phyloP scores from a whole-genome alignment of 225 moss, liverwort and hornwort genomes.

The Sphagnum tenellum region DNA sequence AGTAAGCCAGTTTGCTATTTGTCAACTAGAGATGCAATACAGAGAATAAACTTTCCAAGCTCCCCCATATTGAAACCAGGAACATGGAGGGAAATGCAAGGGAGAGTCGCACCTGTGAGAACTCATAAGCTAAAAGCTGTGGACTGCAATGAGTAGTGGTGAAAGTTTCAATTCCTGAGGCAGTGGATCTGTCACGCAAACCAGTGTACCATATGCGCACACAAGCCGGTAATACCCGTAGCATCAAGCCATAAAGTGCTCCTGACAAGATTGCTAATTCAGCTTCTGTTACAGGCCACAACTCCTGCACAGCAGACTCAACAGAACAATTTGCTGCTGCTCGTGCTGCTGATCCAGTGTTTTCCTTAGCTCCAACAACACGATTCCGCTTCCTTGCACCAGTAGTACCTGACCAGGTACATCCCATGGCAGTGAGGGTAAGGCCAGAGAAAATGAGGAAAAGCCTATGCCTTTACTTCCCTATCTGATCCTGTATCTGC shows the following conservation, averaged over 20 bases:
- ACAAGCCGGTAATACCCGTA: conserved; percentile 82
- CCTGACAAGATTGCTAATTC: conserved; percentile 55
- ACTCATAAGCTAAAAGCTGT: conserved; percentile 82
- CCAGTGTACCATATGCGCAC: conserved; percentile 95
- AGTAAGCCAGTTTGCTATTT: too few relatives aligned
- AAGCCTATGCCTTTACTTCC: too few relatives aligned
- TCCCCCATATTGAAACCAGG: background rate
- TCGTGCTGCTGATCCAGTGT: conserved; percentile 54
- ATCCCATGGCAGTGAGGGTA: too few relatives aligned
- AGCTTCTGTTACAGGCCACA: conserved; percentile 82
- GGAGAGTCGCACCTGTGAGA: conserved; percentile 52
- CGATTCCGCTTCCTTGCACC: conserved; percentile 42
- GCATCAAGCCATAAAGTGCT: conserved; percentile 76
- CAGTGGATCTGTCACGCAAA: conserved; percentile 70
- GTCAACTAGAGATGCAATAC: too few relatives aligned
- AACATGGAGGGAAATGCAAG: background rate
- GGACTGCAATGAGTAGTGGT: conserved; percentile 86
- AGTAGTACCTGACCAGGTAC: conserved; percentile 25
- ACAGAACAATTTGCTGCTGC: conserved; percentile 66
- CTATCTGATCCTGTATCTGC: too few relatives aligned
- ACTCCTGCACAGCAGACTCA: conserved; percentile 64
- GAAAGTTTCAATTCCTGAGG: conserved; percentile 78
- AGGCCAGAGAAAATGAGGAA: too few relatives aligned
- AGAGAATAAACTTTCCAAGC: background rate
- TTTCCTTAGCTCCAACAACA: conserved; percentile 32